These are phyloP conservation scores for Pichiaceae sp. DNA, from an alignment of 1,139 yeast species.

Conservation along the genomic window DNA sequence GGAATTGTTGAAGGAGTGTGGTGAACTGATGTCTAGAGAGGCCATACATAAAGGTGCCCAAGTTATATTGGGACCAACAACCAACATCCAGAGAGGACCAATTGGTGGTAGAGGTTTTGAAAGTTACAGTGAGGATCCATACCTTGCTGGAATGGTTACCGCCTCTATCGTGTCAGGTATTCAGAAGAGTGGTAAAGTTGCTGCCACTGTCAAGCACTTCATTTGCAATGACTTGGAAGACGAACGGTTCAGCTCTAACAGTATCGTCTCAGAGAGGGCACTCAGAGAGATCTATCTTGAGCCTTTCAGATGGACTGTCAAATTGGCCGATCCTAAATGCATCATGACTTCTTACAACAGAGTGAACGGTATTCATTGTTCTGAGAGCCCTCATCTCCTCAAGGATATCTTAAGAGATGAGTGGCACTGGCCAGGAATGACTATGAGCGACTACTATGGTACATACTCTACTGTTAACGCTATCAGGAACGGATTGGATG, in stretches of 20 bases:
- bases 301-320: slow-evolving; percentile 53
- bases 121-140: slow-evolving; percentile 56
- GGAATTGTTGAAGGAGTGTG: slow-evolving; percentile 34
- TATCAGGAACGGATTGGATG: slow-evolving; percentile 44
- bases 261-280: slow-evolving; percentile 47
- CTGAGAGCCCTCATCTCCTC: slow-evolving; percentile 36
- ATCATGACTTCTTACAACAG: slow-evolving; percentile 56
- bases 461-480: slow-evolving; percentile 41
- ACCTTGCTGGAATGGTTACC: slow-evolving; percentile 44
- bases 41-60: slow-evolving; percentile 42
- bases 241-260: slow-evolving; percentile 41
- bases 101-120: slow-evolving; percentile 59
- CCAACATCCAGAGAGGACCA: slow-evolving; percentile 51
- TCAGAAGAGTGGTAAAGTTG: slow-evolving; percentile 37
- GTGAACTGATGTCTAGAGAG: slow-evolving; percentile 40
- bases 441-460: slow-evolving; percentile 61
- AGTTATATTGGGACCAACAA: slow-evolving; percentile 46
- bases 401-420: slow-evolving; percentile 41
- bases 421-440: slow-evolving; percentile 49
- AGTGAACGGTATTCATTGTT: slow-evolving; percentile 48
- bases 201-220: slow-evolving; percentile 52
- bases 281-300: slow-evolving; percentile 51
- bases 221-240: slow-evolving; percentile 56
- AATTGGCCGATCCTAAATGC: slow-evolving; percentile 40
- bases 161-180: slow-evolving; percentile 44